A percentile compares a stretch with the other conserved stretches of the same genome.
These are phyloP conservation scores for Acanthamoeba triangularis DNA, from an alignment of 208 protist species.

Conservation along the genomic window DNA sequence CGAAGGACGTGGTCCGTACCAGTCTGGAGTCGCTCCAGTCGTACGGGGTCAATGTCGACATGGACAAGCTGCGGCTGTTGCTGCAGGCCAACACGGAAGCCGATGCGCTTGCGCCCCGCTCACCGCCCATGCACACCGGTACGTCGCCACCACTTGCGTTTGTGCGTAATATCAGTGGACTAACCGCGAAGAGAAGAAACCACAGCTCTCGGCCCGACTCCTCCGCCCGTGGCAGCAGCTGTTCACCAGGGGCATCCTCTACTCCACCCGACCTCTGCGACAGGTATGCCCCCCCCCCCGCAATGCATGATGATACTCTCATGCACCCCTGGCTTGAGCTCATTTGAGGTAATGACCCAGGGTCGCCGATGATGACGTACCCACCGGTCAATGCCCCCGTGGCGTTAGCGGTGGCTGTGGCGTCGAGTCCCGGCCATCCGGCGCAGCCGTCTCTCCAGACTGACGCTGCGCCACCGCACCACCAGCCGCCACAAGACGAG, in stretches of 20 bases:
- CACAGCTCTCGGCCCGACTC: too few relatives aligned
- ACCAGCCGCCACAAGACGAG: not conserved
- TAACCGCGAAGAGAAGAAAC: not conserved
- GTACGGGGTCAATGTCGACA: conserved; percentile 4
- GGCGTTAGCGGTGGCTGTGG: not conserved
- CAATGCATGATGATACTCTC: too few relatives aligned
- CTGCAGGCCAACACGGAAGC: conserved; percentile 42
- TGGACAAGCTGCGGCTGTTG: conserved; percentile 37
- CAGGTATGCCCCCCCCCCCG: not conserved
- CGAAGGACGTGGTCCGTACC: conserved; percentile 12
- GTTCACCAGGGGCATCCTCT: not conserved
- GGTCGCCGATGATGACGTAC: not conserved
- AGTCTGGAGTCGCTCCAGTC: conserved; percentile 32
- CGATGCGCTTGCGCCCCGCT: not conserved
- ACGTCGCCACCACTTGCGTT: not conserved
- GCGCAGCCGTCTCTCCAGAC: too few relatives aligned
- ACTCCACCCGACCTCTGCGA: not conserved
- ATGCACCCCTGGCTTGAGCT: not conserved
- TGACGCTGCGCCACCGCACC: not conserved
- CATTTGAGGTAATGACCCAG: not conserved
- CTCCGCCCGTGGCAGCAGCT: too few relatives aligned
- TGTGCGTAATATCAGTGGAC: too few relatives aligned
- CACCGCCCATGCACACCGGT: not conserved
- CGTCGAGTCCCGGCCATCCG: not conserved
- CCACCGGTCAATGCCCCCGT: not conserved